Percentiles rank a stretch among this genome's conserved stretches.
Evolutionary conservation across 371 early-diverging fungal genomes (phyloP).

Genomic region (Rhizoclosmatium hyalinum): DNA sequence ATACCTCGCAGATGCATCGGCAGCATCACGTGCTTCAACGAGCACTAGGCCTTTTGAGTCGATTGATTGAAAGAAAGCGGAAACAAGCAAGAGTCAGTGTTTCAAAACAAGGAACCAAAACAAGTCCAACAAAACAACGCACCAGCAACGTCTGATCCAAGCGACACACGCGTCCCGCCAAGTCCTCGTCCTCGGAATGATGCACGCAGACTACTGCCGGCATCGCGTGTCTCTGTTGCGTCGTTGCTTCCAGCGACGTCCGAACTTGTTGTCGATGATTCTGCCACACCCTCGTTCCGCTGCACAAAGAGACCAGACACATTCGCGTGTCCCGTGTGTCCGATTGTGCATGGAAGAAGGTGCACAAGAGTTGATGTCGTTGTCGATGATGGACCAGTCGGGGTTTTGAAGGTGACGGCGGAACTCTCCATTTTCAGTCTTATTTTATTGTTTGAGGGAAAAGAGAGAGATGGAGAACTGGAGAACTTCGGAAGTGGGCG

Average conservation of each 20-base stretch:
- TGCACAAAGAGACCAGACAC: conserved; percentile 20
- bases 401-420: neutral
- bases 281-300: neutral
- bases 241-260: conserved; percentile 6
- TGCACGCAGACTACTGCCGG: neutral
- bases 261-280: no score
- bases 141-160: neutral
- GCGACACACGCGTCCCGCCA: neutral
- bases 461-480: conserved; percentile 32
- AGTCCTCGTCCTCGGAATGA: conserved; percentile 29
- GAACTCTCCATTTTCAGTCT: no score
- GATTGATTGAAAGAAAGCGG: no score
- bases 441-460: no score
- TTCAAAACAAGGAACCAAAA: no score
- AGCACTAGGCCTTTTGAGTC: no score
- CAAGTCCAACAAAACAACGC: no score
- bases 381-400: neutral
- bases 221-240: neutral
- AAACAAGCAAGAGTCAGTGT: no score
- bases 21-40: no score
- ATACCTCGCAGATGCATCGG: neutral
- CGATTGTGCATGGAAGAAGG: conserved; percentile 35
- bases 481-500: conserved; percentile 33
- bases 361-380: conserved; percentile 24
- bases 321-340: conserved; percentile 30